Conservation (phyloP, 257 asterid species). For the Jaltomata sinuosa region DNA sequence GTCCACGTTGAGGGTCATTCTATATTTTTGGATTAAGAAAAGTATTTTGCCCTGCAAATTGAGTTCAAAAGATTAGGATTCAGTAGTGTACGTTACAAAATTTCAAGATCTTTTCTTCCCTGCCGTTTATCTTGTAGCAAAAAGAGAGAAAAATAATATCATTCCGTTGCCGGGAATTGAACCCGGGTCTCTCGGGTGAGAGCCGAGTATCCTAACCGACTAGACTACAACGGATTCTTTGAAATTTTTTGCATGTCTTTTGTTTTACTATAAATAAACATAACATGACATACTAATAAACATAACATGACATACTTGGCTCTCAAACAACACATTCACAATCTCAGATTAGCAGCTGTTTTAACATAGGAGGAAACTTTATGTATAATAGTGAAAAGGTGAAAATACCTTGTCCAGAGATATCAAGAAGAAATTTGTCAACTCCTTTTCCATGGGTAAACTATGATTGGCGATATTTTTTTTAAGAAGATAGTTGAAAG, state of each 20-base stretch:
- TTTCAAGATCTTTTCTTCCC: background rate
- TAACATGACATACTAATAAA: background rate
- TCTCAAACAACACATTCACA: background rate
- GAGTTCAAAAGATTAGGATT: background rate
- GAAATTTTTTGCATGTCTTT: background rate
- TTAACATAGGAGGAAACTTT: background rate
- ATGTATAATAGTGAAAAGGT: background rate
- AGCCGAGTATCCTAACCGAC: slow-evolving; percentile 98
- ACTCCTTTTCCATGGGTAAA: background rate
- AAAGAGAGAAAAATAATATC: too few relatives aligned
- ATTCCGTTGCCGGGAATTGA: slow-evolving; percentile 76
- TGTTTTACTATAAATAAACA: too few relatives aligned
- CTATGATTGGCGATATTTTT: background rate
- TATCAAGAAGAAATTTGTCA: too few relatives aligned
- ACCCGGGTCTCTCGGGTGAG: slow-evolving; percentile 99
- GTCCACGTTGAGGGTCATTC: too few relatives aligned
- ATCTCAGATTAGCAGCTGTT: background rate
- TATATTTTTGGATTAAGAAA: too few relatives aligned
- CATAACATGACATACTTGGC: too few relatives aligned
- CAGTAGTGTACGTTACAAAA: background rate
- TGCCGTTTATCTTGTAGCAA: background rate
- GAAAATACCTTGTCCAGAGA: background rate
- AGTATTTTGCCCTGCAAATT: background rate
- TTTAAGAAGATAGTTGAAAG: background rate
- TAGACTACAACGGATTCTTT: slow-evolving; percentile 95